phyloP scores from a whole-genome alignment of 2,329 filamentous ascomycete genomes.

The Dactylonectria macrodidyma region DNA sequence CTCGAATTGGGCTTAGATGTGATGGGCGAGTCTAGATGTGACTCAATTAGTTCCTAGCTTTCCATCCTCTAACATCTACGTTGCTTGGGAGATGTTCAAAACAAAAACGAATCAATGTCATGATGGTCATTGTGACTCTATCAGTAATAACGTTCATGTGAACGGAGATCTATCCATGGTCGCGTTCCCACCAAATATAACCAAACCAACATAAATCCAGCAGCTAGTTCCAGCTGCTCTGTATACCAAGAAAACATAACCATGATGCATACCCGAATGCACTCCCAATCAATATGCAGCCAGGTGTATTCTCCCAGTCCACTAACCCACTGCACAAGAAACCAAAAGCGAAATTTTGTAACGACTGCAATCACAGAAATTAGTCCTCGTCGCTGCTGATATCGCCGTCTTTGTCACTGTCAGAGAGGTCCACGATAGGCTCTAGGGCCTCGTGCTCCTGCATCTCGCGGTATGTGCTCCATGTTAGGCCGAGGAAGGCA shows the following conservation, averaged over 20 bases:
- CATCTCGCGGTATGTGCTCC: constrained; percentile 95
- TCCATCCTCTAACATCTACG: background rate
- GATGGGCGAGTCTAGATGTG: too few relatives aligned
- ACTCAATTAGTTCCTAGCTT: too few relatives aligned
- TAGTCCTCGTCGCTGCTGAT: constrained; percentile 52
- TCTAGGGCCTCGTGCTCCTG: constrained; percentile 82
- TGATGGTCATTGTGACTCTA: constrained; percentile 20
- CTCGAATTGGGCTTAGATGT: too few relatives aligned
- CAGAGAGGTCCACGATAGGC: constrained; percentile 59
- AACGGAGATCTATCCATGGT: constrained; percentile 20
- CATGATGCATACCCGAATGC: constrained; percentile 32
- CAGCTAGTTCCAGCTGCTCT: constrained; percentile 14
- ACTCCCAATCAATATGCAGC: constrained; percentile 16
- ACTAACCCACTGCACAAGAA: background rate
- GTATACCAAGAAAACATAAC: constrained; percentile 30
- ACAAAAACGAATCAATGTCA: background rate
- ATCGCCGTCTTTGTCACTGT: constrained; percentile 64
- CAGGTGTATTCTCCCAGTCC: constrained; percentile 7
- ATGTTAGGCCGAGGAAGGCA: constrained; percentile 89
- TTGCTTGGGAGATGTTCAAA: background rate
- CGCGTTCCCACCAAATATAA: background rate
- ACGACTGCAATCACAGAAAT: background rate
- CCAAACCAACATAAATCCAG: constrained; percentile 7
- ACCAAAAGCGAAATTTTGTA: constrained; percentile 8
- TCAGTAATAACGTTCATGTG: constrained; percentile 12